These are phyloP conservation scores for Aureobasidium subglaciale DNA, from an alignment of 2,329 filamentous ascomycete genomes.

Conservation along the genomic window DNA sequence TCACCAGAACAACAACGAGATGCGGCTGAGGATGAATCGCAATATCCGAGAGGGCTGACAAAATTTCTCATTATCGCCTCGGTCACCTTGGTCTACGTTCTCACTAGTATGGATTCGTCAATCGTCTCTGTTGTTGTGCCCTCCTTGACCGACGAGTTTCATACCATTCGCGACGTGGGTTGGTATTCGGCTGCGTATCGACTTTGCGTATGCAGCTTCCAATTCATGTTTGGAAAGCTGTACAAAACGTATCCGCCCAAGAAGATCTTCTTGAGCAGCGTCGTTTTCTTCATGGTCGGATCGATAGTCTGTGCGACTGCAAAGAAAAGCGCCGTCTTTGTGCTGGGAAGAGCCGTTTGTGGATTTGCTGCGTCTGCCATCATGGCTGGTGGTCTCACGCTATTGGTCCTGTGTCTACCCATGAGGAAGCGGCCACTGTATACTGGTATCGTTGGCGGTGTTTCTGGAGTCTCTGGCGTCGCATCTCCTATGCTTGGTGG, in stretches of 20 bases:
- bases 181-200: constrained; percentile 32
- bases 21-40: background rate
- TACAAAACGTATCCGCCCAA: constrained; percentile 31
- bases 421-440: constrained; percentile 25
- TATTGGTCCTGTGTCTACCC: constrained; percentile 21
- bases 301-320: background rate
- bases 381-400: constrained; percentile 18
- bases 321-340: constrained; percentile 17
- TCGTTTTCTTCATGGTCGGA: background rate
- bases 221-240: constrained; percentile 25
- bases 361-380: constrained; percentile 25
- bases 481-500: too few species aligned
- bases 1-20: too few species aligned
- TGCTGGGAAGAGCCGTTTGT: constrained; percentile 26
- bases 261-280: constrained; percentile 19
- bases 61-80: background rate
- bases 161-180: constrained; percentile 38
- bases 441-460: constrained; percentile 21
- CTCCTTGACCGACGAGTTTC: constrained; percentile 41
- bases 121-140: constrained; percentile 37
- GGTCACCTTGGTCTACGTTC: background rate
- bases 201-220: constrained; percentile 19
- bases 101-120: constrained; percentile 14
- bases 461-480: constrained; percentile 26
- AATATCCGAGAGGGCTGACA: background rate